phyloP scores from a whole-genome alignment of 2,329 filamentous ascomycete species.

The Cladosporium sp. region DNA sequence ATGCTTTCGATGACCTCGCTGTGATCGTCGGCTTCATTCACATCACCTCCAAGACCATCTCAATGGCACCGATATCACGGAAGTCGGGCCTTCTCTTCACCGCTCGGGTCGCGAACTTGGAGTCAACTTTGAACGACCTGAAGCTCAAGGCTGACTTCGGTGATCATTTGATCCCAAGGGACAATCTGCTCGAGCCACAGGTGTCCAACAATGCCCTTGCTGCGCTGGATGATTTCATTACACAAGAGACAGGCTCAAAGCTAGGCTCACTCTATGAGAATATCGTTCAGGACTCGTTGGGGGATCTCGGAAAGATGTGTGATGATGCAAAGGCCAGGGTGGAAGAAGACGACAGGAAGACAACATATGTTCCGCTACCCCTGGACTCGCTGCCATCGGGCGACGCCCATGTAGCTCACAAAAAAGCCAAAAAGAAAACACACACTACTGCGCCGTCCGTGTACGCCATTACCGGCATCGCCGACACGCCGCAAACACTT shows the following conservation, averaged over 20 bases:
- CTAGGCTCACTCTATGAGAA: conserved; percentile 22
- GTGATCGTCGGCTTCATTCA: conserved; percentile 26
- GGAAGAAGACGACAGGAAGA: not conserved
- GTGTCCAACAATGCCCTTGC: conserved; percentile 16
- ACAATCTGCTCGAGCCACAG: conserved; percentile 21
- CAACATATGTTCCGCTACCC: conserved; percentile 7
- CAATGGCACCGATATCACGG: conserved; percentile 20
- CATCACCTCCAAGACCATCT: conserved; percentile 18
- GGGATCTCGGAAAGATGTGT: conserved; percentile 23
- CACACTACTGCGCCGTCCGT: not conserved
- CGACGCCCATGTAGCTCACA: not conserved
- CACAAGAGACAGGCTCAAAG: conserved; percentile 13
- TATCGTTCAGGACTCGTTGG: conserved; percentile 21
- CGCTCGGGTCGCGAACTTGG: conserved; percentile 9
- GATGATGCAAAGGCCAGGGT: conserved; percentile 8
- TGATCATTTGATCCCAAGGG: conserved; percentile 19
- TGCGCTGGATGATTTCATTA: conserved; percentile 23
- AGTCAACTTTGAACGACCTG: conserved; percentile 11
- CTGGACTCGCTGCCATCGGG: not conserved
- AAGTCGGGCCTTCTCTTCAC: conserved; percentile 23
- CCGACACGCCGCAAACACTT: not conserved
- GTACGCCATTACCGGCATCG: not conserved
- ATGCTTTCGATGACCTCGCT: conserved; percentile 22
- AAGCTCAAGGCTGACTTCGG: conserved; percentile 25
- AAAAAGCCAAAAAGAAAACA: not conserved